Evolutionary conservation across 495 filamentous ascomycete genomes (phyloP).

Genomic region (Friedmanniomyces endolithicus): DNA sequence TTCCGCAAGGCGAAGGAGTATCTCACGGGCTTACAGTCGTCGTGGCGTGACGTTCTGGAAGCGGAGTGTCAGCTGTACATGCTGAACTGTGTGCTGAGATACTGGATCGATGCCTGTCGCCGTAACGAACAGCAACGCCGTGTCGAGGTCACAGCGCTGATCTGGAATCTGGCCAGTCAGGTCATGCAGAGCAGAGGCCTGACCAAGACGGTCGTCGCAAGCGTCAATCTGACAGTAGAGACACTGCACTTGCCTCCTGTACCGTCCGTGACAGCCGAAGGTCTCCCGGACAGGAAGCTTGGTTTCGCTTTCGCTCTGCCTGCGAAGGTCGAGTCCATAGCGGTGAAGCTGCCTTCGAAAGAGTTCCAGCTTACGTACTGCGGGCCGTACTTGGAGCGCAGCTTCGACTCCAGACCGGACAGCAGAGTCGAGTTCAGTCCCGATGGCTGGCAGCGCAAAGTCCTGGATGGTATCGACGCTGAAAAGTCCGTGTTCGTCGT

Average conservation of each 20-base stretch:
- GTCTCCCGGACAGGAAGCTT: slow-evolving; percentile 24
- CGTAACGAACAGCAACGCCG: slow-evolving; percentile 18
- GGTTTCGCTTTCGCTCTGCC: slow-evolving; percentile 31
- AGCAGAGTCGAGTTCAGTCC: slow-evolving; percentile 55
- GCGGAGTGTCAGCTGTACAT: slow-evolving; percentile 39
- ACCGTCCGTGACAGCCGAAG: slow-evolving; percentile 2
- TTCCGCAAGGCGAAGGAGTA: slow-evolving; percentile 25
- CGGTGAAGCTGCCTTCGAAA: slow-evolving; percentile 23
- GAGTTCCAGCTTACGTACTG: slow-evolving; percentile 56
- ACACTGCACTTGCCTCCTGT: slow-evolving; percentile 27
- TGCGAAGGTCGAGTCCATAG: slow-evolving; percentile 13
- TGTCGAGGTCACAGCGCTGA: slow-evolving; percentile 23
- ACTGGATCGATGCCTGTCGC: slow-evolving; percentile 24
- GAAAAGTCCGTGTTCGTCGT: slow-evolving; percentile 59
- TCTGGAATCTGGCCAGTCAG: slow-evolving; percentile 18
- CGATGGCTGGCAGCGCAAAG: slow-evolving; percentile 62
- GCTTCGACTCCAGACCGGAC: slow-evolving; percentile 55
- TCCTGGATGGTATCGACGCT: slow-evolving; percentile 59
- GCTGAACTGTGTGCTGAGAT: slow-evolving; percentile 32
- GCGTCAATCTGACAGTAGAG: slow-evolving; percentile 21
- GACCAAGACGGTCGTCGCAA: slow-evolving; percentile 27
- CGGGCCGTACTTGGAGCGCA: slow-evolving; percentile 62
- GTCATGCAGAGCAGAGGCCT: slow-evolving; percentile 21
- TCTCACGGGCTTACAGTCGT: slow-evolving; percentile 20
- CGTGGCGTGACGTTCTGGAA: slow-evolving; percentile 25